These are phyloP conservation scores for Symmetrospora coprosmae DNA, from an alignment of 768 basidiomycete species.

Conservation along the genomic window DNA sequence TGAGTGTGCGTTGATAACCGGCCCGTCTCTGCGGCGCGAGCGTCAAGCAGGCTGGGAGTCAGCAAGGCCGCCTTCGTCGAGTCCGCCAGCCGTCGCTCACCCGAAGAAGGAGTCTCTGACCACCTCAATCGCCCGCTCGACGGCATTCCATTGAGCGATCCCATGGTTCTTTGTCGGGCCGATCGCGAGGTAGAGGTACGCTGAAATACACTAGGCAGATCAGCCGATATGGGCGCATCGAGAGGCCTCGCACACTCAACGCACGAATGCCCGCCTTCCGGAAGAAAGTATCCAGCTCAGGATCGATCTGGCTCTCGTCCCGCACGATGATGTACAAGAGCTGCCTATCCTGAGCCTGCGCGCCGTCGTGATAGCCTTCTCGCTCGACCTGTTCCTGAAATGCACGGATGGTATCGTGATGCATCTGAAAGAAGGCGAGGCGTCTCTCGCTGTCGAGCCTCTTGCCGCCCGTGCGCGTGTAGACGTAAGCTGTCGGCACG, in stretches of 20 bases:
- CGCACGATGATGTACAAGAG: constrained; percentile 3
- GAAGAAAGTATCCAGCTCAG: background rate
- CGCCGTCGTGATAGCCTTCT: constrained; percentile 11
- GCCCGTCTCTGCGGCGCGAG: too few species aligned
- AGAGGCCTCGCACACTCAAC: background rate
- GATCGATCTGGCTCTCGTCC: constrained; percentile 10
- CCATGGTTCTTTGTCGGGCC: constrained; percentile 1
- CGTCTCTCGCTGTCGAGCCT: too few species aligned
- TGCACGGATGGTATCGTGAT: background rate
- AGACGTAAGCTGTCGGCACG: constrained; percentile 11
- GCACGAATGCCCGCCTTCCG: background rate
- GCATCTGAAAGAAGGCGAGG: too few species aligned
- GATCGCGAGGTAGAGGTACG: constrained; percentile 2
- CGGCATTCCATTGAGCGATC: constrained; percentile 3
- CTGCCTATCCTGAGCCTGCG: background rate
- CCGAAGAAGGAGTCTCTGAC: background rate
- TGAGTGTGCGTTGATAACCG: background rate
- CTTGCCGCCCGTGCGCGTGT: constrained; percentile 15
- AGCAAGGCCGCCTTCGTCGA: too few species aligned
- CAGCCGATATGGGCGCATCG: background rate
- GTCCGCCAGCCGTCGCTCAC: too few species aligned
- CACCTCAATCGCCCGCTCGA: background rate
- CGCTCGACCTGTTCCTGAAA: constrained; percentile 2
- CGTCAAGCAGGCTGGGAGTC: too few species aligned
- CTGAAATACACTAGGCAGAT: background rate